These are phyloP conservation scores for Pyracantha coccinea DNA, from an alignment of 331 rosid genomes.

Conservation along the genomic window DNA sequence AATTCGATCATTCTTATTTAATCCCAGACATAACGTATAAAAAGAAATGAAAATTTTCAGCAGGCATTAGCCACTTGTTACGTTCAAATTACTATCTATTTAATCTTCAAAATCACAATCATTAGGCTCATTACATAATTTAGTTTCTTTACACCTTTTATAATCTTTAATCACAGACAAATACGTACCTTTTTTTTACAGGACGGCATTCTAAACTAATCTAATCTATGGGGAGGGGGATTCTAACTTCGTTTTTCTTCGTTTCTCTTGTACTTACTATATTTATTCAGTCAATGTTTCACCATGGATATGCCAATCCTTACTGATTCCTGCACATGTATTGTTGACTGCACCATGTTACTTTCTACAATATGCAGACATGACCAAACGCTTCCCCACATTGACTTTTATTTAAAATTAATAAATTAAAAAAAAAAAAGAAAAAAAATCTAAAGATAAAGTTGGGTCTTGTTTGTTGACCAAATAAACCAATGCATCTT, in stretches of 20 bases:
- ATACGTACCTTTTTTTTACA: neutral
- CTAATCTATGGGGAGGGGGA: neutral
- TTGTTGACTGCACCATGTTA: conserved; percentile 75
- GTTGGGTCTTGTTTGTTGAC: conserved; percentile 37
- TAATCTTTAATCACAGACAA: neutral
- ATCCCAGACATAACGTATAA: neutral
- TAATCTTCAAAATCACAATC: neutral
- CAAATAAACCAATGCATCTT: conserved; percentile 19
- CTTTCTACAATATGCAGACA: conserved; percentile 42
- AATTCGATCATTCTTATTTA: neutral
- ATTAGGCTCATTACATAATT: neutral
- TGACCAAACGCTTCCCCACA: conserved; percentile 36
- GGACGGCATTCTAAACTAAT: too few species aligned
- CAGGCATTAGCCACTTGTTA: neutral
- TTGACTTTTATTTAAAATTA: conserved; percentile 35
- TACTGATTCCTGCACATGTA: conserved; percentile 54
- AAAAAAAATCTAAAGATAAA: too few species aligned
- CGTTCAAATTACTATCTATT: neutral
- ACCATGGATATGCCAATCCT: conserved; percentile 13
- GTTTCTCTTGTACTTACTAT: neutral
- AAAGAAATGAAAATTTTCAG: neutral
- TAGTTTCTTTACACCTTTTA: neutral
- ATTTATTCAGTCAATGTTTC: conserved; percentile 13
- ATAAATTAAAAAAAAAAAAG: too few species aligned
- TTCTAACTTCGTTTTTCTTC: neutral